phyloP scores from a whole-genome alignment of 2,329 filamentous ascomycete species.

The Cladosporium sp. region DNA sequence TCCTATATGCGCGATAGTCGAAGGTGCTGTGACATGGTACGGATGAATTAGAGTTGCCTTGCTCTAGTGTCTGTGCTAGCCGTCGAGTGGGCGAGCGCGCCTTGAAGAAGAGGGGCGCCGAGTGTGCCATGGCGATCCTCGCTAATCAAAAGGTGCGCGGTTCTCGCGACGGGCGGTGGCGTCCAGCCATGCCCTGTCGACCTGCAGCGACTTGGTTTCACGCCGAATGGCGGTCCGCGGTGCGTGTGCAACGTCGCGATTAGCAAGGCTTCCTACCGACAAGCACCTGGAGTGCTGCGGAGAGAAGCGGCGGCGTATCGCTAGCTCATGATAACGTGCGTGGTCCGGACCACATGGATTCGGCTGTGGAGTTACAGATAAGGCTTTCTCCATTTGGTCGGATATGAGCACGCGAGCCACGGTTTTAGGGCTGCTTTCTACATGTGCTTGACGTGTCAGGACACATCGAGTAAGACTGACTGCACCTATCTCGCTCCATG shows the following conservation, averaged over 20 bases:
- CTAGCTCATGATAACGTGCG: conserved; percentile 5
- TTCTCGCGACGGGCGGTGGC: conserved; percentile 10
- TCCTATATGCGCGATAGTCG: background rate
- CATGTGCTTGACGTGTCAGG: too few species aligned
- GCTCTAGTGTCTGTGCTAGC: conserved; percentile 9
- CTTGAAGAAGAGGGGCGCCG: conserved; percentile 5
- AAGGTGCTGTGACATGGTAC: background rate
- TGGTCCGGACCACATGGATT: background rate
- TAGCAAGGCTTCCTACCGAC: background rate
- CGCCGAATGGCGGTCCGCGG: conserved; percentile 4
- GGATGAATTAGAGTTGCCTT: conserved; percentile 11
- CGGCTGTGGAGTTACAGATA: conserved; percentile 1
- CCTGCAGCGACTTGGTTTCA: conserved; percentile 2
- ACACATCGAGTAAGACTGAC: too few species aligned
- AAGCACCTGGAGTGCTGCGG: conserved; percentile 5
- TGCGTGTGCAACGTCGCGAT: conserved; percentile 2
- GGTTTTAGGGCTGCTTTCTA: background rate
- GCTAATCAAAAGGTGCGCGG: background rate
- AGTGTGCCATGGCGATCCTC: conserved; percentile 9
- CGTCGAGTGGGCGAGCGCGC: background rate
- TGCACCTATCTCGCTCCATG: background rate
- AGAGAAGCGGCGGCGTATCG: background rate
- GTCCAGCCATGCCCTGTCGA: background rate
- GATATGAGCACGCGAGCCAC: background rate
- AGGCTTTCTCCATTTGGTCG: background rate